A percentile compares a stretch with the other conserved stretches of the same genome.
These are phyloP conservation scores for Plantago lanceolata DNA, from an alignment of 305 asterid genomes.

Conservation along the genomic window DNA sequence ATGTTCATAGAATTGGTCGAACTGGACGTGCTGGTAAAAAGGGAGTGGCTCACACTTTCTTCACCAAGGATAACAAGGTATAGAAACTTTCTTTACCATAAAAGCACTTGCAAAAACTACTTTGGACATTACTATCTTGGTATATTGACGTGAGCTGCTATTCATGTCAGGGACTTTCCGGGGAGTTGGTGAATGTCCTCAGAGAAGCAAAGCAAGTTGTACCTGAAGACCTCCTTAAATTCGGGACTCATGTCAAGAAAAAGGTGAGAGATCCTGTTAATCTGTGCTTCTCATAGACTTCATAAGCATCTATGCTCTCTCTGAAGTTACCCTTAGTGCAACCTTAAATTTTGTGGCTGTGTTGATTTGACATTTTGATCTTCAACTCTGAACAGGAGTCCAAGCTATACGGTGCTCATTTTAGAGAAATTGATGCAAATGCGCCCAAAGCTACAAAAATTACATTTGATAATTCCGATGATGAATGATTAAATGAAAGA, in stretches of 20 bases:
- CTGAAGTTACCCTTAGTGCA: neutral
- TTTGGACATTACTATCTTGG: neutral
- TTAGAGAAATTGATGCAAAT: constrained; percentile 71
- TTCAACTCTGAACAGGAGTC: constrained; percentile 63
- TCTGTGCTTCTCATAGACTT: neutral
- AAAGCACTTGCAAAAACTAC: neutral
- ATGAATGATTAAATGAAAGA: constrained; percentile 41
- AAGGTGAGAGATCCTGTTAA: constrained; percentile 42
- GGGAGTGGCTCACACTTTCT: constrained; percentile 99
- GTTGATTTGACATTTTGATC: constrained; percentile 1
- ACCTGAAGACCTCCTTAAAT: constrained; percentile 69
- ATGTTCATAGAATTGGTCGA: constrained; percentile 96
- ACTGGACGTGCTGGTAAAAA: constrained; percentile 99
- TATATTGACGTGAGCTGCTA: constrained; percentile 13
- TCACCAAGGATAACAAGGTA: constrained; percentile 93
- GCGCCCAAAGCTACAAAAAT: constrained; percentile 91
- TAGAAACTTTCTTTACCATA: neutral
- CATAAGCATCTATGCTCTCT: too few relatives aligned
- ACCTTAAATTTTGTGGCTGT: neutral
- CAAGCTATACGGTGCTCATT: constrained; percentile 89
- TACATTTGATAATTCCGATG: constrained; percentile 66
- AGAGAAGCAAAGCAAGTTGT: constrained; percentile 90
- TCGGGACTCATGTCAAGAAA: constrained; percentile 97
- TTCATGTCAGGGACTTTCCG: constrained; percentile 67
- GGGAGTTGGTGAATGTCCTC: constrained; percentile 92